Evolutionary conservation across 345 rosid genomes (phyloP), one percentile per base, ranked within the genome.

Genomic region (Mercurialis annua): DNA sequence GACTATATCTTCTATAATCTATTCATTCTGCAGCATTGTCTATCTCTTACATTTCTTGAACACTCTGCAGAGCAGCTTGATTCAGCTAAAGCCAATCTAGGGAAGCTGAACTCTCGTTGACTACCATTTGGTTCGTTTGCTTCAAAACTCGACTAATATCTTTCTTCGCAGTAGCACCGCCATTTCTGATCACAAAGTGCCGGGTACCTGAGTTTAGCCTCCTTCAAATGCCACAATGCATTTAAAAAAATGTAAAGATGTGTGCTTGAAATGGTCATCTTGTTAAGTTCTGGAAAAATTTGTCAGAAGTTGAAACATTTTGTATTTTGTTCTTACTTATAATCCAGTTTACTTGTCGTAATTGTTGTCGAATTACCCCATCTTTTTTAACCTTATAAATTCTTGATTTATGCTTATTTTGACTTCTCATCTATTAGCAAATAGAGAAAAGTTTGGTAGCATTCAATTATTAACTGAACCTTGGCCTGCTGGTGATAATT

Each of bases 41-140:
- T 43, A 18, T 33, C 0, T 63, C 64, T 38, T 40, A 36, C 27
- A 20, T 34, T 55, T 42, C 27, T 54, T 33, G 20, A 58, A 52
- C 36, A n/a, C 10, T 59, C 27, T 56, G 77, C 90, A 86, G 90
- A 78, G 48, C 78, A 72, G 60, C 81, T 86, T 42, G 84, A 80
- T 43, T 33, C 1, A 44, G 80, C 75, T 9, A 86, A 78, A 73
- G 64, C 77, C 5, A 75, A 76, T 75, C 82, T 86, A 54, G 84
- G 77, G 49, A 78, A 47, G 79, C 64, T 73, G 59, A 79, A 57
- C 38, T 63, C 52, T 31, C 17, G 31, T 65, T 72, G 67, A 68
- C 68, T 21, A 21, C 42, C 18, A 43, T 47, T 69, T 57, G 18
- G 27, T 34, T 23, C 18, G 0, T 31, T n/a, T 14, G 29, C 24